Percentiles rank a stretch among this genome's conserved stretches.
Conservation (phyloP, 495 filamentous ascomycete genomes). For the Penicillium odoratum region DNA sequence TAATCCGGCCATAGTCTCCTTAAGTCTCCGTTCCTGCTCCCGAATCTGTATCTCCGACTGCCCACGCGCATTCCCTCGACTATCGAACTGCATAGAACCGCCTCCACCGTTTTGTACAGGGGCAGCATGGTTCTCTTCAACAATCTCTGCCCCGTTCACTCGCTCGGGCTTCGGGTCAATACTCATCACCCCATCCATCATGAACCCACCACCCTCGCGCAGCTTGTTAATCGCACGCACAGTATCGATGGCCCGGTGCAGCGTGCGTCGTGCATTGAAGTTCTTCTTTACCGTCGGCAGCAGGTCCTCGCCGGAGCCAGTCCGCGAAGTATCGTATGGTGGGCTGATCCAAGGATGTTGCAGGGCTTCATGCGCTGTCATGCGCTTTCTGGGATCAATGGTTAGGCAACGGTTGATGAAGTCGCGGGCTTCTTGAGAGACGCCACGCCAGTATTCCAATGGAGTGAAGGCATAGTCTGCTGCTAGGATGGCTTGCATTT, state of each 20-base stretch:
- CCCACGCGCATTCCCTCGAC: constrained; percentile 57
- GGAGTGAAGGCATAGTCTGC: constrained; percentile 98
- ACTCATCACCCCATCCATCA: constrained; percentile 80
- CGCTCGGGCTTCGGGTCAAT: constrained; percentile 59
- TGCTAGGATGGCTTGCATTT: constrained; percentile 97
- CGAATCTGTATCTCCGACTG: constrained; percentile 66
- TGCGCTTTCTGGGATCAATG: constrained; percentile 77
- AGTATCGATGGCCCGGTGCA: constrained; percentile 96
- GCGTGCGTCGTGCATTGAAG: constrained; percentile 91
- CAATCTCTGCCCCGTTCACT: constrained; percentile 45
- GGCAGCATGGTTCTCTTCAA: constrained; percentile 34
- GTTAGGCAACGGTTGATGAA: constrained; percentile 91
- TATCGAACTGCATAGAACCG: constrained; percentile 51
- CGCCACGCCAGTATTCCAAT: constrained; percentile 92
- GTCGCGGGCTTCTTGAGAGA: constrained; percentile 80
- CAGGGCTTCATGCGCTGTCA: constrained; percentile 94
- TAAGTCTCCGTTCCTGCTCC: constrained; percentile 60
- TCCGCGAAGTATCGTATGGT: constrained; percentile 35
- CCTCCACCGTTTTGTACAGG: constrained; percentile 1
- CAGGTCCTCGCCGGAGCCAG: constrained; percentile 65
- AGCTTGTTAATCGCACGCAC: constrained; percentile 98
- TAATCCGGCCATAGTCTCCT: constrained; percentile 59
- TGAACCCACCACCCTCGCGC: constrained; percentile 73
- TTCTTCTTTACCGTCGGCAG: constrained; percentile 97
- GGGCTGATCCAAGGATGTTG: constrained; percentile 83